Percentiles rank a stretch among this genome's conserved stretches.
These are phyloP conservation scores for Cordyceps farinosa DNA, from an alignment of 2,329 filamentous ascomycete genomes.

Conservation along the genomic window DNA sequence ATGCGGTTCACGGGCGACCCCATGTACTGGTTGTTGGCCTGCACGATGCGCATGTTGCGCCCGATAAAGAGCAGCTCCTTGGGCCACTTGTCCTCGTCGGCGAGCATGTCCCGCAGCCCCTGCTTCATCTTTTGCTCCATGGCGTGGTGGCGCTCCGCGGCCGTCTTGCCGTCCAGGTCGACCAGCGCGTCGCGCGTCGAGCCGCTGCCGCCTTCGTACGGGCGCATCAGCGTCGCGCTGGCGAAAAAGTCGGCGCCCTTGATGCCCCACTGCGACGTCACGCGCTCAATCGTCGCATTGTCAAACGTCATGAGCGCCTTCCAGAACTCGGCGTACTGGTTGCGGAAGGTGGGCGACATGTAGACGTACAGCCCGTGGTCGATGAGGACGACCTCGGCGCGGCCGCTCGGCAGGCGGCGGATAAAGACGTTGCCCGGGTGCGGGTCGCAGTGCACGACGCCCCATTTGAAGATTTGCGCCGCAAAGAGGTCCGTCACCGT, in stretches of 20 bases:
- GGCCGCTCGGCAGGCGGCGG: slow-evolving; percentile 75
- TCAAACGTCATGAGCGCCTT: slow-evolving; percentile 92
- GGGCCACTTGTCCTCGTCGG: slow-evolving; percentile 84
- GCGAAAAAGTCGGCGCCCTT: slow-evolving; percentile 88
- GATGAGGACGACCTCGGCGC: slow-evolving; percentile 87
- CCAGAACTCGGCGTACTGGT: slow-evolving; percentile 89
- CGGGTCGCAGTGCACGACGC: slow-evolving; percentile 91
- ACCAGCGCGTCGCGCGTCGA: slow-evolving; percentile 63
- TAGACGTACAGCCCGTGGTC: slow-evolving; percentile 96
- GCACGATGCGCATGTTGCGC: slow-evolving; percentile 86
- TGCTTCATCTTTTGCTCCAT: slow-evolving; percentile 85
- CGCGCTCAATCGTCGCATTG: slow-evolving; percentile 69
- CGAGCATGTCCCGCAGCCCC: slow-evolving; percentile 63
- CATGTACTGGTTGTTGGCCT: slow-evolving; percentile 88
- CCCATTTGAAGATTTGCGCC: slow-evolving; percentile 98
- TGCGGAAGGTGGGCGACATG: slow-evolving; percentile 78
- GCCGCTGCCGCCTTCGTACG: slow-evolving; percentile 81
- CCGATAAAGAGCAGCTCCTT: slow-evolving; percentile 90
- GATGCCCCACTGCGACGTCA: slow-evolving; percentile 82
- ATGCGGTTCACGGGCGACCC: slow-evolving; percentile 87
- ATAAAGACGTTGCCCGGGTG: slow-evolving; percentile 98
- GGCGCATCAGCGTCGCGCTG: slow-evolving; percentile 81
- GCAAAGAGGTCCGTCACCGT: slow-evolving; percentile 95
- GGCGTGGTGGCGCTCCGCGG: slow-evolving; percentile 76
- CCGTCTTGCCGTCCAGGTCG: slow-evolving; percentile 54